Evolutionary conservation across 495 filamentous ascomycete species (phyloP).

Genomic region (Neurospora africana): DNA sequence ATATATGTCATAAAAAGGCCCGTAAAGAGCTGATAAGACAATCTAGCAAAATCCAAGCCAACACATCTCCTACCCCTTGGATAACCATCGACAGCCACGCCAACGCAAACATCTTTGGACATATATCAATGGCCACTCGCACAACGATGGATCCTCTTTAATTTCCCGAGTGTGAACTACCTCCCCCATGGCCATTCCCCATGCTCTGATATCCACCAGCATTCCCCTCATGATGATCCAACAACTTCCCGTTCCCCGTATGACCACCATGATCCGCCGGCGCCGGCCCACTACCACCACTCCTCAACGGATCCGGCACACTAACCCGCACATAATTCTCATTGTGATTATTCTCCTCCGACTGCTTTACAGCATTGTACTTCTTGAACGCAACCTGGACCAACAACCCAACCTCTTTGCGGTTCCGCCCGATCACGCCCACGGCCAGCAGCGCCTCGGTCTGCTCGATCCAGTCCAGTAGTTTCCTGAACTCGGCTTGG

Average conservation of each 20-base stretch:
- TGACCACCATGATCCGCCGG: not conserved
- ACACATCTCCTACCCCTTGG: not conserved
- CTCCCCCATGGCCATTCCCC: not conserved
- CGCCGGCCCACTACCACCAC: not conserved
- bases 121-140: not conserved
- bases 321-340: slow-evolving; percentile 26
- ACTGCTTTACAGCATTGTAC: slow-evolving; percentile 34
- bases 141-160: not conserved
- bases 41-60: not conserved
- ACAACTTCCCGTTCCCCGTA: not conserved
- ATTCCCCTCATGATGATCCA: not conserved
- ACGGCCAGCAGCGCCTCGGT: slow-evolving; percentile 22
- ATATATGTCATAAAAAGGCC: too few species aligned
- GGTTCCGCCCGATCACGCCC: slow-evolving; percentile 34
- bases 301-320: not conserved
- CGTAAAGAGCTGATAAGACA: too few species aligned
- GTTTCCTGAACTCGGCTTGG: slow-evolving; percentile 28
- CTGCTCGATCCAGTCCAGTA: slow-evolving; percentile 33
- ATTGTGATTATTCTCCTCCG: slow-evolving; percentile 33
- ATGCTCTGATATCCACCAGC: not conserved
- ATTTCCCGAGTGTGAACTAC: not conserved
- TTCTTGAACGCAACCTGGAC: slow-evolving; percentile 35
- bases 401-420: slow-evolving; percentile 33
- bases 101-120: not conserved
- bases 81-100: not conserved